phyloP scores from a whole-genome alignment of 495 filamentous ascomycete species.

The Daldinia bambusicola region DNA sequence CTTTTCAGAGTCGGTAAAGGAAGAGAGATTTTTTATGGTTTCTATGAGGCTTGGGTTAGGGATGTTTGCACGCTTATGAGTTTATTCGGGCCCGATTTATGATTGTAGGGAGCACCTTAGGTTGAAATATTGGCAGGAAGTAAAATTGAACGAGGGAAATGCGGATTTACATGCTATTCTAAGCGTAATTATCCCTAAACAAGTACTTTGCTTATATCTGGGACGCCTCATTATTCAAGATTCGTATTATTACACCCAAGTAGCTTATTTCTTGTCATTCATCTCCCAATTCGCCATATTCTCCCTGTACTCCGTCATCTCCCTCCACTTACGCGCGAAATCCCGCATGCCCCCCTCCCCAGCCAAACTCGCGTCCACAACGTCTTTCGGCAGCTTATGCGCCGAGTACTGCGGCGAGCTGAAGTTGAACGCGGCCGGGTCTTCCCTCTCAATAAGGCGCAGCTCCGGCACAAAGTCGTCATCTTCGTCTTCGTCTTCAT shows the following conservation, averaged over 20 bases:
- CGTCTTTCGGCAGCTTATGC: constrained; percentile 93
- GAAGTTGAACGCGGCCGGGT: constrained; percentile 88
- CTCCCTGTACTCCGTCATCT: constrained; percentile 69
- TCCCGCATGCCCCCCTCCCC: constrained; percentile 82
- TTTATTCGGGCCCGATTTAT: too few relatives aligned
- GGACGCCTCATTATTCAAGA: neutral
- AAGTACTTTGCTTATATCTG: too few relatives aligned
- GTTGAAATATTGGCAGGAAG: too few relatives aligned
- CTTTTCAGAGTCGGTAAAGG: neutral
- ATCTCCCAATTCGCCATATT: constrained; percentile 47
- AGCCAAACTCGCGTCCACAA: constrained; percentile 86
- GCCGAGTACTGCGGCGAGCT: constrained; percentile 88
- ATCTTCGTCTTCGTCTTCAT: too few relatives aligned
- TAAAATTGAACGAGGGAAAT: too few relatives aligned
- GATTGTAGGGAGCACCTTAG: too few relatives aligned
- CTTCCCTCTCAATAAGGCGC: constrained; percentile 80
- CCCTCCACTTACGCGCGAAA: constrained; percentile 88
- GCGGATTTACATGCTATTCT: neutral
- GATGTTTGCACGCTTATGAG: too few relatives aligned
- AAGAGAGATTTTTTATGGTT: neutral
- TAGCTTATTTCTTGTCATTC: constrained; percentile 32
- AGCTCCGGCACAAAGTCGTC: constrained; percentile 77
- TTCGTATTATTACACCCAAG: neutral
- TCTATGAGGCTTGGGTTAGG: too few relatives aligned
- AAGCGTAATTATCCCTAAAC: too few relatives aligned